A percentile compares a stretch with the other conserved stretches of the same genome.
phyloP scores from a whole-genome alignment of 1,284 basidiomycete genomes.

The Melampsora americana region DNA sequence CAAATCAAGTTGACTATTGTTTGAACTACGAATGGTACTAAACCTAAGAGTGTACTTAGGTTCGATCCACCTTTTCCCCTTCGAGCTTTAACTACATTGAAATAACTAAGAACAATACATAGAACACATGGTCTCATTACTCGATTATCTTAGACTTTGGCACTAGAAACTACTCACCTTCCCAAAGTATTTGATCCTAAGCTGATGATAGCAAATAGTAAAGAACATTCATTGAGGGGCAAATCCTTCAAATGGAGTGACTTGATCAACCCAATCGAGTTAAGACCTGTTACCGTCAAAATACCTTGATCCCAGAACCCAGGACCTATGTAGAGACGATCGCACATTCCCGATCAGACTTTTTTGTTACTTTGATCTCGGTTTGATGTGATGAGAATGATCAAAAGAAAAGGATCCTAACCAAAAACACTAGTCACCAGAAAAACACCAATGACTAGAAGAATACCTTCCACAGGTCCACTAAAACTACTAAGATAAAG shows the following conservation, averaged over 20 bases:
- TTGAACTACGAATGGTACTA: conserved; percentile 43
- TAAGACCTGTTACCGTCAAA: conserved; percentile 64
- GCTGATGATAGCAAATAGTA: conserved; percentile 73
- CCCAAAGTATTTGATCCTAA: conserved; percentile 76
- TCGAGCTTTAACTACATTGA: conserved; percentile 65
- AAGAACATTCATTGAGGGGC: conserved; percentile 79
- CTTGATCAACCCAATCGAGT: conserved; percentile 60
- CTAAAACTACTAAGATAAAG: conserved; percentile 89
- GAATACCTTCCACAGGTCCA: conserved; percentile 92
- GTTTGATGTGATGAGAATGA: not conserved
- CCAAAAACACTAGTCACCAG: conserved; percentile 72
- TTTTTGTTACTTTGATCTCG: not conserved
- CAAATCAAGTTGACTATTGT: conserved; percentile 44
- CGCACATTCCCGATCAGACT: not conserved
- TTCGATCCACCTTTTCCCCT: conserved; percentile 60
- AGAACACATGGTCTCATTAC: conserved; percentile 44
- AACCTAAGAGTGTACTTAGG: conserved; percentile 57
- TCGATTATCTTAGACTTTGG: not conserved
- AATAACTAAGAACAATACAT: conserved; percentile 35
- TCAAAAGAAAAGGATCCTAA: conserved; percentile 50
- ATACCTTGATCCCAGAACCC: conserved; percentile 78
- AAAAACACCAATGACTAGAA: conserved; percentile 78
- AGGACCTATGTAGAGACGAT: conserved; percentile 55
- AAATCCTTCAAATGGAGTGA: conserved; percentile 58
- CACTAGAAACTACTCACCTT: conserved; percentile 57